Conservation (phyloP, 768 basidiomycete species). For the Boletus tylopilopsis region DNA sequence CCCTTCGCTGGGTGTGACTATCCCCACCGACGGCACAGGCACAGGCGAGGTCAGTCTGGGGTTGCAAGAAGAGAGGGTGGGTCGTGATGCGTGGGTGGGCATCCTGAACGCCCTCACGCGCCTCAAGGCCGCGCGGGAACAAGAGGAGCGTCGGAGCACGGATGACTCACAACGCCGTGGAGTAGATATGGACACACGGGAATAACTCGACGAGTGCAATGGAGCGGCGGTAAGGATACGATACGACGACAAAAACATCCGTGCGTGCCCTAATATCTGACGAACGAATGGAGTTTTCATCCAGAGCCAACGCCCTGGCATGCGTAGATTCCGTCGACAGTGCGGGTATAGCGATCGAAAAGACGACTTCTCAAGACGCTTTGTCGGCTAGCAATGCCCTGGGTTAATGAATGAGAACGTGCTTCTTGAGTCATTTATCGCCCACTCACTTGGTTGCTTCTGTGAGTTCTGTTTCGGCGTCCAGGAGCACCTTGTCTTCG, state of each 20-base stretch:
- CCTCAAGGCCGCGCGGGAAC: constrained; percentile 47
- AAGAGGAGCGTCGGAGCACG: constrained; percentile 11
- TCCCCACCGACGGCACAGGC: constrained; percentile 40
- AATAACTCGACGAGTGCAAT: constrained; percentile 5
- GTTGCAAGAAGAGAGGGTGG: constrained; percentile 72
- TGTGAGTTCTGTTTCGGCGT: constrained; percentile 58
- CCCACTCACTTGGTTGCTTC: constrained; percentile 43
- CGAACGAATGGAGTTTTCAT: not conserved
- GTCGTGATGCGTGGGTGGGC: constrained; percentile 74
- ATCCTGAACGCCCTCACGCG: constrained; percentile 65
- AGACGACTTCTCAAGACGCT: constrained; percentile 18
- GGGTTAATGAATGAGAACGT: constrained; percentile 17
- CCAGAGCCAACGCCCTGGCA: not conserved
- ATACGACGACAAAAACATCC: constrained; percentile 11
- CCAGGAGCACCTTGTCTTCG: constrained; percentile 40
- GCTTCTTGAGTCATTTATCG: constrained; percentile 4
- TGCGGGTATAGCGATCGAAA: constrained; percentile 17
- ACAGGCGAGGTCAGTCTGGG: constrained; percentile 46
- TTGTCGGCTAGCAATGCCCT: constrained; percentile 11
- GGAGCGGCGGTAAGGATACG: constrained; percentile 5
- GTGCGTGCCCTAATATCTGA: constrained; percentile 21
- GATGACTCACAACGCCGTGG: constrained; percentile 12
- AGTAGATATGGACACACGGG: constrained; percentile 19
- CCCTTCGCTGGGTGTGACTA: constrained; percentile 73
- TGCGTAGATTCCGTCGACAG: constrained; percentile 4